phyloP scores from a whole-genome alignment of 1,284 basidiomycete genomes.

The Leccinum glutinopallens region DNA sequence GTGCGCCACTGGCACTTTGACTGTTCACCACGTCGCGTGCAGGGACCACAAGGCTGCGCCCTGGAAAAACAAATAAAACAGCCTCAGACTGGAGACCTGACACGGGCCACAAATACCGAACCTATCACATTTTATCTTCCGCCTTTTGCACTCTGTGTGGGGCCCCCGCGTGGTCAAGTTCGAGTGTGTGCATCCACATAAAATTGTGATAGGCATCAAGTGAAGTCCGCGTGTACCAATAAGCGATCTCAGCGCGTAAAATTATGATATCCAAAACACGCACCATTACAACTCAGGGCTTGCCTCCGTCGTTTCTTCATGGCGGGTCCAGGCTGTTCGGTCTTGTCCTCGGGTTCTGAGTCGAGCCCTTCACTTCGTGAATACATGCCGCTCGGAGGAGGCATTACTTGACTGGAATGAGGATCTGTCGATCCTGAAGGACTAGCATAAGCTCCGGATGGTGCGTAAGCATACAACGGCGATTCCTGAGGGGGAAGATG shows the following conservation, averaged over 20 bases:
- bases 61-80: constrained; percentile 31
- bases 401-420: constrained; percentile 28
- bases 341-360: constrained; percentile 50
- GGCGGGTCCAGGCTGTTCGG: constrained; percentile 53
- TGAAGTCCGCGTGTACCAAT: not conserved
- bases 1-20: constrained; percentile 60
- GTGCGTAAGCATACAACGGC: constrained; percentile 31
- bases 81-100: constrained; percentile 22
- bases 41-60: constrained; percentile 59
- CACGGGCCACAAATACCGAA: constrained; percentile 33
- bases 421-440: constrained; percentile 34
- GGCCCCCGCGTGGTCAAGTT: constrained; percentile 15
- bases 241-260: constrained; percentile 9
- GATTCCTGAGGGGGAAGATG: constrained; percentile 26
- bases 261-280: constrained; percentile 32
- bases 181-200: constrained; percentile 3
- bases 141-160: constrained; percentile 54
- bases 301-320: constrained; percentile 78
- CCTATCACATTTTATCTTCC: constrained; percentile 66
- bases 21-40: constrained; percentile 54
- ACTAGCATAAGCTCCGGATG: constrained; percentile 25
- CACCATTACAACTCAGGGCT: constrained; percentile 77
- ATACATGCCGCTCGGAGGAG: constrained; percentile 32
- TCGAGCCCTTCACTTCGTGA: constrained; percentile 42
- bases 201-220: not conserved